A percentile compares a stretch with the other conserved stretches of the same genome.
These are phyloP conservation scores for Ostreobium quekettii DNA, from an alignment of 139 green algal genomes.

Conservation along the genomic window DNA sequence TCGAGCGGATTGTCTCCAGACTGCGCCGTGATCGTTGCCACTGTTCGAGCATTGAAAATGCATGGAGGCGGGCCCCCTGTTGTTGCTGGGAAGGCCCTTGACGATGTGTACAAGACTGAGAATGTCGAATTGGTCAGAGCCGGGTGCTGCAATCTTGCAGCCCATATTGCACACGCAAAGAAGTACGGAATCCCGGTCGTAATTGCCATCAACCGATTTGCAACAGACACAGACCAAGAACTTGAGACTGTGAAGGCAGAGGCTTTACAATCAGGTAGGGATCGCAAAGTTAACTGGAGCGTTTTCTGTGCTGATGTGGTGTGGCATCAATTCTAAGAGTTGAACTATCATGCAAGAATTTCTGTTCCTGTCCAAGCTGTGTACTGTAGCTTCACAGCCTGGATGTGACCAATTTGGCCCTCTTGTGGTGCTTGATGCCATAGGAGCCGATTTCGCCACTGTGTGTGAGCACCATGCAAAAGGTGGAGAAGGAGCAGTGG, in stretches of 20 bases:
- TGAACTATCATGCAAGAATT: too few species aligned
- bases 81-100: conserved; percentile 70
- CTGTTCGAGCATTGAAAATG: conserved; percentile 88
- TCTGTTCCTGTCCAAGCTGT: too few species aligned
- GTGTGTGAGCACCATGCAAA: conserved; percentile 82
- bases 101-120: conserved; percentile 83
- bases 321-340: too few species aligned
- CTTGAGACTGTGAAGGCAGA: conserved; percentile 51
- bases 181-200: conserved; percentile 90
- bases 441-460: conserved; percentile 74
- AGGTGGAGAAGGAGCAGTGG: conserved; percentile 77
- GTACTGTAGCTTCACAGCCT: too few species aligned
- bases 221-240: conserved; percentile 75
- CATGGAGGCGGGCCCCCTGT: conserved; percentile 69
- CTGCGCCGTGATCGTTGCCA: conserved; percentile 86
- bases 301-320: background rate
- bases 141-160: conserved; percentile 68
- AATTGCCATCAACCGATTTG: conserved; percentile 91
- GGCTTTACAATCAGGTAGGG: conserved; percentile 35
- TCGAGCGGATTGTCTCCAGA: conserved; percentile 49
- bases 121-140: conserved; percentile 72
- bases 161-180: conserved; percentile 83
- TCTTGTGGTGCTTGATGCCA: conserved; percentile 22
- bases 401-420: conserved; percentile 6
- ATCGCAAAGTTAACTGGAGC: background rate